Conservation (phyloP, 2,329 filamentous ascomycete genomes). For the Aspergillus fructus region DNA sequence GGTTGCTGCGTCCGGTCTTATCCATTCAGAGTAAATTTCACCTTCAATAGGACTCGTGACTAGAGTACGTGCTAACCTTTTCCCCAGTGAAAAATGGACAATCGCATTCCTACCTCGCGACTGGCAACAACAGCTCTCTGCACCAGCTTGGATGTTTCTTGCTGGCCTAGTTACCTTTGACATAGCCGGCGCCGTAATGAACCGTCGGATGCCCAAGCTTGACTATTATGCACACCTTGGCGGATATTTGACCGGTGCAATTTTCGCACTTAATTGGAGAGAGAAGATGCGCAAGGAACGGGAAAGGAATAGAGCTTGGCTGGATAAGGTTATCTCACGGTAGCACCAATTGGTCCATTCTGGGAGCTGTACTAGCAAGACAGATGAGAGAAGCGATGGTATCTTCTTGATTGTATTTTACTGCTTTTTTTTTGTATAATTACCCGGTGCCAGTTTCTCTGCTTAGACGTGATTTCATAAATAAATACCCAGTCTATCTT, state of each 20-base stretch:
- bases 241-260: conserved; percentile 39
- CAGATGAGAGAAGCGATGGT: no score
- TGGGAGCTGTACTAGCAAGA: not conserved
- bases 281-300: conserved; percentile 12
- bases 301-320: conserved; percentile 18
- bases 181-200: conserved; percentile 31
- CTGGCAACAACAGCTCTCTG: conserved; percentile 42
- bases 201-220: conserved; percentile 31
- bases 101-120: conserved; percentile 42
- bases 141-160: conserved; percentile 41
- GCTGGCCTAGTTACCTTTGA: conserved; percentile 38
- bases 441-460: not conserved
- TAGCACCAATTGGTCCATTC: not conserved
- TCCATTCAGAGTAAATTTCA: conserved; percentile 44
- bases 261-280: conserved; percentile 18
- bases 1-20: conserved; percentile 50
- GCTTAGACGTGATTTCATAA: not conserved
- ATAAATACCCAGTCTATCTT: not conserved
- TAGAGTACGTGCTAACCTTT: not conserved
- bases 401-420: not conserved
- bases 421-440: not conserved
- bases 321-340: conserved; percentile 8
- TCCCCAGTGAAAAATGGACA: conserved; percentile 40
- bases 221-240: conserved; percentile 46
- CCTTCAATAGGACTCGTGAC: not conserved